phyloP scores from a whole-genome alignment of 768 basidiomycete genomes.

The Daedaleopsis nitida region DNA sequence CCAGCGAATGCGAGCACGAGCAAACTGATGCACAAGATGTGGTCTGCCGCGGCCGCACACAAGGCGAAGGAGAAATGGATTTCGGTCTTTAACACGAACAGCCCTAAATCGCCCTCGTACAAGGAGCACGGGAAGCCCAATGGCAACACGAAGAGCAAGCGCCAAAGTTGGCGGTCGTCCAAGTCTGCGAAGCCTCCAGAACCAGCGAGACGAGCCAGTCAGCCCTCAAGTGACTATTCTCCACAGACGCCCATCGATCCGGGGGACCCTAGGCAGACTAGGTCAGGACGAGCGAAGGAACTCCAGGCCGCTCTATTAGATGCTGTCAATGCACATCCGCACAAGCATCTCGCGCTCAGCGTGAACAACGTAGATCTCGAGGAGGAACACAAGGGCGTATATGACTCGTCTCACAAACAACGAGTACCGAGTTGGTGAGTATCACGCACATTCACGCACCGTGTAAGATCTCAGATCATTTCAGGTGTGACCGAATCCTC shows the following conservation, averaged over 20 bases:
- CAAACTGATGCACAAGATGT: constrained; percentile 34
- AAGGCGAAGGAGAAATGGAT: constrained; percentile 62
- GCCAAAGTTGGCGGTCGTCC: constrained; percentile 15
- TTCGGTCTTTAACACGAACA: constrained; percentile 39
- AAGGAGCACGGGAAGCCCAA: background rate
- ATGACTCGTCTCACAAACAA: constrained; percentile 79
- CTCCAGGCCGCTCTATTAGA: constrained; percentile 15
- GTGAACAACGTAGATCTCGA: constrained; percentile 41
- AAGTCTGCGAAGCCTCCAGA: constrained; percentile 1
- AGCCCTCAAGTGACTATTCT: background rate
- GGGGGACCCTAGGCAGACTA: constrained; percentile 12
- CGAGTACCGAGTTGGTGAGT: constrained; percentile 84
- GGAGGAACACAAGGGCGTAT: constrained; percentile 63
- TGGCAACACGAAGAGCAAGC: constrained; percentile 12
- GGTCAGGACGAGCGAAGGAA: constrained; percentile 8
- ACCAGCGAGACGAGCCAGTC: constrained; percentile 8
- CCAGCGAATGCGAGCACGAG: constrained; percentile 19
- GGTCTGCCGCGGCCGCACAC: constrained; percentile 44
- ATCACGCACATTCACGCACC: background rate
- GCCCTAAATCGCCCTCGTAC: background rate
- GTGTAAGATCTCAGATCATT: background rate
- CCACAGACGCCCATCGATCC: constrained; percentile 3
- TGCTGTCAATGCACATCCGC: constrained; percentile 12
- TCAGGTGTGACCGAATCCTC: constrained; percentile 82
- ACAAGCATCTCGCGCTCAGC: constrained; percentile 27